Conservation (phyloP, 805 yeast genomes). For the Cyberlindnera mrakii region DNA sequence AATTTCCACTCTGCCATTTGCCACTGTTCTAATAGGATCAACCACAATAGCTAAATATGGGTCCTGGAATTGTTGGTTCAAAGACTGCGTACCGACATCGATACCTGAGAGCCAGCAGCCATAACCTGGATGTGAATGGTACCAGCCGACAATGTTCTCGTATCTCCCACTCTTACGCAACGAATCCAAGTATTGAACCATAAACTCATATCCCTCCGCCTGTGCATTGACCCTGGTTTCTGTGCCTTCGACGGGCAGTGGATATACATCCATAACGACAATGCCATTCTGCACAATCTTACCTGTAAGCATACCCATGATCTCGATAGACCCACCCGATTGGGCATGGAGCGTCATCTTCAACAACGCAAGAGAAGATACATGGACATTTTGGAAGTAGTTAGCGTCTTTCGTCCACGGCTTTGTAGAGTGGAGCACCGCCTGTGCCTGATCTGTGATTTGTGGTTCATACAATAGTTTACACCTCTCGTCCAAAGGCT, state of each 20-base stretch:
- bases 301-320: slow-evolving; percentile 95
- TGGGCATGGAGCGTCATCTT: slow-evolving; percentile 80
- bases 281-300: slow-evolving; percentile 49
- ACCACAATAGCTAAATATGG: slow-evolving; percentile 87
- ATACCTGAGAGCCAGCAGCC: slow-evolving; percentile 95
- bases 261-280: slow-evolving; percentile 74
- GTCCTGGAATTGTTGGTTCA: slow-evolving; percentile 85
- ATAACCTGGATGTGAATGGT: slow-evolving; percentile 97
- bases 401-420: slow-evolving; percentile 57
- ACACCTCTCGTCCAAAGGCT: slow-evolving; percentile 12
- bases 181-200: slow-evolving; percentile 74
- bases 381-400: slow-evolving; percentile 54
- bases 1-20: slow-evolving; percentile 65
- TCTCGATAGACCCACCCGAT: slow-evolving; percentile 80
- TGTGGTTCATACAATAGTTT: slow-evolving; percentile 11
- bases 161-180: slow-evolving; percentile 42
- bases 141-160: slow-evolving; percentile 93
- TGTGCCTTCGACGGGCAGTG: slow-evolving; percentile 92
- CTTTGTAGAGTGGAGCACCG: slow-evolving; percentile 22
- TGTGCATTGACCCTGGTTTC: slow-evolving; percentile 95
- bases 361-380: slow-evolving; percentile 64
- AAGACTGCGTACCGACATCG: slow-evolving; percentile 81
- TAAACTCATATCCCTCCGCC: slow-evolving; percentile 88
- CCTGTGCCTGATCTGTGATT: slow-evolving; percentile 5
- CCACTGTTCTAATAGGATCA: slow-evolving; percentile 68